Evolutionary conservation across 2,329 filamentous ascomycete species (phyloP), one percentile per base, ranked within the genome.

Genomic region (Teratosphaeria pseudoeucalypti): DNA sequence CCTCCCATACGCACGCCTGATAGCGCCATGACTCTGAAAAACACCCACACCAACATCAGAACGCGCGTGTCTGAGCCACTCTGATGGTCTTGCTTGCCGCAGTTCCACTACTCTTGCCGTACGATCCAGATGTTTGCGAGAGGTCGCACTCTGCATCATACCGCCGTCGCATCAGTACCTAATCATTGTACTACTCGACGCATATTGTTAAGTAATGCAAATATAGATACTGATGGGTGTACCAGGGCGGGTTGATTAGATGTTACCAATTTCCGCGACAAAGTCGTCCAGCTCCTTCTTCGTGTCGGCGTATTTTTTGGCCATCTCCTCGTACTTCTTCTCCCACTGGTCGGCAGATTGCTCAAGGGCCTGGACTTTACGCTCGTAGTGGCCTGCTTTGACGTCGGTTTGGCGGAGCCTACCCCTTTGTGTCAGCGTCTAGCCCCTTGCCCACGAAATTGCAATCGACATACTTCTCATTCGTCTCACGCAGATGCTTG

Each of bases 321-420:
- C 77, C 88, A 96, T 95, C 77, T 97, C 92, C 80, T 97, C 94
- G 80, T 95, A 97, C 82, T 99, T 97, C 77, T 82, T 75, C 82
- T 97, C 94, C 92, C 92, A 96, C 77, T 92, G 85, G 78, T 96
- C 91, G 71, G 90, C 88, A 75, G 92, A 85, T 73, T 85, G 82
- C 81, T 99, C 94, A 73, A 96, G 86, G 71, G 94, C 92, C 78
- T 96, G 90, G 69, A 97, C 94, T 83, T 97, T 97, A 79, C 94
- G 94, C 82, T 99, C 94, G 79, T 92, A 97, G 82, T 99, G 92
- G 71, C 92, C 94, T 72, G 92, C 92, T 84, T 97, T 97, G 80
- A 97, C 91, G 76, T 99, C 94, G 79, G 94, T 96, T 81, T 96
- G 92, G 76, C 94, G 92, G 74, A 97, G 90, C 81, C 94, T 49